Base-by-base conservation (phyloP, 2,329 filamentous ascomycete species). In the Lachnellula cervina region DNA sequence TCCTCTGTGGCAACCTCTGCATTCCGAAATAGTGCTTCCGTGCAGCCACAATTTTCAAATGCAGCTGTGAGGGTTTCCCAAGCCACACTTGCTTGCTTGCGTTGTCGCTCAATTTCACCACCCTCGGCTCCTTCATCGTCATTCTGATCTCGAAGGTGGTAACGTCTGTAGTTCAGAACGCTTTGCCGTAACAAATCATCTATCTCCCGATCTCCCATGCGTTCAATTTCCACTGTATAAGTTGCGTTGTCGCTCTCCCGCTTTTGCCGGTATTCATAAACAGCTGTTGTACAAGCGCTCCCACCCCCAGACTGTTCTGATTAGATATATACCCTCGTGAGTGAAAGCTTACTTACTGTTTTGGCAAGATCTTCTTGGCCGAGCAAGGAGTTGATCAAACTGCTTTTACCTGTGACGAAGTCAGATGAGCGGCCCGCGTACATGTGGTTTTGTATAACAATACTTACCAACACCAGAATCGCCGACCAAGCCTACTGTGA, bases 391-490 rank as follows among this genome's bases (percentile, higher is more conserved):
- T 58, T 59, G 32, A 59, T 59, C 23, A 59, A 21, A 40, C 57
- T 57, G 46, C 57, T 59, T 50, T 59, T 58, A 16, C 57, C 57
- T 59, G 19, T 8, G 7, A 44, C n/a, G 25, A 25, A 32, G 38
- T 57, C 35, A 59, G 51, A 21, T 38, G 23, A n/a, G 16, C 11
- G 32, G 34, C 16, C n/a, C 23, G 32, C 28, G 16, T n/a, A 13
- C 11, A n/a, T 40, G 5, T 5, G 37, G 14, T 40, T 40, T 3
- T 11, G 28, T 32, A 40, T 25, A 23, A 40, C 4, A 14, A 16
- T 14, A 55, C 57, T 47, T 45, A 59, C 57, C 57, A 49, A 57
- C 57, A 40, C 57, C 57, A 17, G 57, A 59, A 57, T 59, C 57
- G 8, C 57, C 57, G 23, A 59, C 55, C 21, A 59, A 45, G 34